Evolutionary conservation across 768 basidiomycete species (phyloP).

Genomic region (Suillus fuscotomentosus): DNA sequence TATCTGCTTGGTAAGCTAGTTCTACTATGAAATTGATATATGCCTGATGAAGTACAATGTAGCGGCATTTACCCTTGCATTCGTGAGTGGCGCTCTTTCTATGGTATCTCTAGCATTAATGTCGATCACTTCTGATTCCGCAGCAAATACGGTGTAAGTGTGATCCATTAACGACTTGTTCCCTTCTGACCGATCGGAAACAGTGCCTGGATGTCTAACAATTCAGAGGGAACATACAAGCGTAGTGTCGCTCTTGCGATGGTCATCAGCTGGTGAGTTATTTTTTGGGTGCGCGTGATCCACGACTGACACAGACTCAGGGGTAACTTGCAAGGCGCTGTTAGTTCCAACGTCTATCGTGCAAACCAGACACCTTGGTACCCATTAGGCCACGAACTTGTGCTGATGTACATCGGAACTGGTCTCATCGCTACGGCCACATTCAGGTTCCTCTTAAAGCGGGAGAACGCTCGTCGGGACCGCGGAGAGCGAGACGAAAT

Average conservation of each 20-base stretch:
- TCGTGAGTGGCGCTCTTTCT: slow-evolving; percentile 40
- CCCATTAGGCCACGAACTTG: slow-evolving; percentile 56
- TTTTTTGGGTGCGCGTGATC: background rate
- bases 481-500: slow-evolving; percentile 69
- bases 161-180: background rate
- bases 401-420: slow-evolving; percentile 69
- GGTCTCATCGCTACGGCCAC: slow-evolving; percentile 49
- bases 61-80: slow-evolving; percentile 78
- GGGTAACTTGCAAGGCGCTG: slow-evolving; percentile 75
- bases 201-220: slow-evolving; percentile 62
- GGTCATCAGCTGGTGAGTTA: slow-evolving; percentile 59
- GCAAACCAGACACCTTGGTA: slow-evolving; percentile 68
- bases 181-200: slow-evolving; percentile 8
- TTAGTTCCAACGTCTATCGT: slow-evolving; percentile 78
- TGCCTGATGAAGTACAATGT: slow-evolving; percentile 2
- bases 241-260: slow-evolving; percentile 69
- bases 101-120: background rate
- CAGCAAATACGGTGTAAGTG: slow-evolving; percentile 60
- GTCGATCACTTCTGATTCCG: slow-evolving; percentile 2
- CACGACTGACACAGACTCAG: slow-evolving; percentile 28
- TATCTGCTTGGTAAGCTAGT: slow-evolving; percentile 59
- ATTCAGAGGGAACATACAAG: slow-evolving; percentile 75
- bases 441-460: slow-evolving; percentile 43
- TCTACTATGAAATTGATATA: background rate
- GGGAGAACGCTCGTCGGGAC: slow-evolving; percentile 66